A percentile compares a stretch with the other conserved stretches of the same genome.
phyloP scores from a whole-genome alignment of 2,329 filamentous ascomycete genomes.

The Phaeoacremonium minimum region DNA sequence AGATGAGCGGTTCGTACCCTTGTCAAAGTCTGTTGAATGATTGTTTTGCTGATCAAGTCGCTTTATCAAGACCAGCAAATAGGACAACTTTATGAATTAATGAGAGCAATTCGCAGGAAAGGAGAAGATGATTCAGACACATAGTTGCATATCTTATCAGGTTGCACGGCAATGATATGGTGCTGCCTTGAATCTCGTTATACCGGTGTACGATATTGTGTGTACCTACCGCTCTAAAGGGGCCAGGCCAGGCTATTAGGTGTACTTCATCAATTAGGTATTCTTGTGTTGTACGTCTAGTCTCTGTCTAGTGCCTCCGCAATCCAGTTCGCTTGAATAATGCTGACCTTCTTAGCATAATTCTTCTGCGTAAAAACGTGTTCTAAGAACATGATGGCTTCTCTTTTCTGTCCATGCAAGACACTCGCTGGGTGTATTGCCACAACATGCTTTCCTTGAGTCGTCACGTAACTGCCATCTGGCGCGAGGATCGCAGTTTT shows the following conservation, averaged over 20 bases:
- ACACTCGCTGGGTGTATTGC: slow-evolving; percentile 61
- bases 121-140: slow-evolving; percentile 8
- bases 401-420: slow-evolving; percentile 57
- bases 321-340: slow-evolving; percentile 57
- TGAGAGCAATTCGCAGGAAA: slow-evolving; percentile 65
- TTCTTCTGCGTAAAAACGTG: slow-evolving; percentile 64
- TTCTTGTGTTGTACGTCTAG: too few relatives aligned
- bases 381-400: slow-evolving; percentile 66
- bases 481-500: slow-evolving; percentile 58
- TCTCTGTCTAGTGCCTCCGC: slow-evolving; percentile 44
- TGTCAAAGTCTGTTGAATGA: background rate
- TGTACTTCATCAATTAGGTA: too few relatives aligned
- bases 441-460: slow-evolving; percentile 55
- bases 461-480: slow-evolving; percentile 57
- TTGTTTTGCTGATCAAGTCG: slow-evolving; percentile 6
- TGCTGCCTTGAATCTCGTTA: too few relatives aligned
- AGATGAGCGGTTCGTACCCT: slow-evolving; percentile 76
- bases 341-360: slow-evolving; percentile 63
- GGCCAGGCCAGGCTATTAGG: too few relatives aligned
- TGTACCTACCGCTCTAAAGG: too few relatives aligned
- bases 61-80: slow-evolving; percentile 74
- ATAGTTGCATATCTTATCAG: too few relatives aligned
- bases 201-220: too few relatives aligned
- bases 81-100: slow-evolving; percentile 88
- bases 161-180: too few relatives aligned